Conservation (phyloP, 257 asterid species). For the Solanum tarijense region DNA sequence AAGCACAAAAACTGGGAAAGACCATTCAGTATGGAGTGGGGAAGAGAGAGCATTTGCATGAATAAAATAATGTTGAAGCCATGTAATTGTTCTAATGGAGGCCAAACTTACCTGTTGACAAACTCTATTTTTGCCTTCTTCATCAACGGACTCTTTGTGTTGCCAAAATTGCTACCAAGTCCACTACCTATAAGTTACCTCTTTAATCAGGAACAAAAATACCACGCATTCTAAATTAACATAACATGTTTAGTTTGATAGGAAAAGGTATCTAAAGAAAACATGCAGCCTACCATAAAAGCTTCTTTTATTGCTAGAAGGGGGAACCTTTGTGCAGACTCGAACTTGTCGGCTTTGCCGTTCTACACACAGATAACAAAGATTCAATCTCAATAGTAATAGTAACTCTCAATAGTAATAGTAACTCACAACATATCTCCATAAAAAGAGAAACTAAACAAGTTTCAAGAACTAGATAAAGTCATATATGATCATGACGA, state of each 20-base stretch:
- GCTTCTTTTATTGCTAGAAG: slow-evolving; percentile 68
- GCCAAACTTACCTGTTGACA: slow-evolving; percentile 48
- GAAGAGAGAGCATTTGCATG: background rate
- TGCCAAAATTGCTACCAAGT: slow-evolving; percentile 37
- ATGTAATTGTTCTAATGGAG: background rate
- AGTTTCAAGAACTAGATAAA: background rate
- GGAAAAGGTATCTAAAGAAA: background rate
- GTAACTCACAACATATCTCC: background rate
- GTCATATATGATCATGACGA: background rate
- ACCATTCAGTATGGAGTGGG: background rate
- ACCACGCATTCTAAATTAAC: background rate
- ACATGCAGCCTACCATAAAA: slow-evolving; percentile 46
- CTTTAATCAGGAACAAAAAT: background rate
- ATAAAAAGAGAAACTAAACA: background rate
- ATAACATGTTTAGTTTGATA: background rate
- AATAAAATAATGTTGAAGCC: background rate
- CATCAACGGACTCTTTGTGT: slow-evolving; percentile 69
- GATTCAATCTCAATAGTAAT: background rate
- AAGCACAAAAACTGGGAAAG: background rate
- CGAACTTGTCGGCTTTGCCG: slow-evolving; percentile 73
- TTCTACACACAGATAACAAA: slow-evolving; percentile 28
- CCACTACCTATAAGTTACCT: slow-evolving; percentile 20
- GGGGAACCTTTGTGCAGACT: slow-evolving; percentile 79
- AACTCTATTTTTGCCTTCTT: slow-evolving; percentile 87
- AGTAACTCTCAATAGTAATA: background rate